Evolutionary conservation across 106 monocot species (phyloP).

Genomic region (Allium sativum): DNA sequence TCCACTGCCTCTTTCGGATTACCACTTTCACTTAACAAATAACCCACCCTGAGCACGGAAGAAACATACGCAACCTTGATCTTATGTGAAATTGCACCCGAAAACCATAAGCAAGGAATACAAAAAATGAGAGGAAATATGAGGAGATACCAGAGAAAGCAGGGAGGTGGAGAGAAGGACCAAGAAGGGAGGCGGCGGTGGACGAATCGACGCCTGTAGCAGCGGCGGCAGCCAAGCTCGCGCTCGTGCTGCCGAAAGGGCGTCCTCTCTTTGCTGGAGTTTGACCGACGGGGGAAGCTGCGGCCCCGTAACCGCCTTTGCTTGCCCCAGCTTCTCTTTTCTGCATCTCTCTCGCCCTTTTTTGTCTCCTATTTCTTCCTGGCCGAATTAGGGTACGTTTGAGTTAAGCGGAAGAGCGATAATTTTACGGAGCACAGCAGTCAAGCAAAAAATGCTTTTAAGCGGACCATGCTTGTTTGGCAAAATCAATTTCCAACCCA

Average conservation of each 20-base stretch:
- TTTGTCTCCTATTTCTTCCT: not conserved
- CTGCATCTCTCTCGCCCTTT: conserved; percentile 39
- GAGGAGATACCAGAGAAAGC: conserved; percentile 54
- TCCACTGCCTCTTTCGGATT: too few species aligned
- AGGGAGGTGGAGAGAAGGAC: conserved; percentile 80
- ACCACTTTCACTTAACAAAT: too few species aligned
- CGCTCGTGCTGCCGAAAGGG: conserved; percentile 67
- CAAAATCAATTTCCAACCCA: too few species aligned
- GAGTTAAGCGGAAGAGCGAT: too few species aligned
- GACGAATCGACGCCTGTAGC: conserved; percentile 29
- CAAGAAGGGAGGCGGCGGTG: conserved; percentile 49
- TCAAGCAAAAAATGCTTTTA: too few species aligned
- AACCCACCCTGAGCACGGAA: too few species aligned
- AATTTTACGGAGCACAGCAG: too few species aligned
- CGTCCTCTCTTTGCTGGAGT: conserved; percentile 88
- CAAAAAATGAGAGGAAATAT: not conserved
- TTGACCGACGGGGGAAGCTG: conserved; percentile 6
- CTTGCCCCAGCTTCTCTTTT: conserved; percentile 42
- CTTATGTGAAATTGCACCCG: too few species aligned
- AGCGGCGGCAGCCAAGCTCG: conserved; percentile 15
- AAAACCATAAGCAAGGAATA: too few species aligned
- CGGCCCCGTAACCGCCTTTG: conserved; percentile 11
- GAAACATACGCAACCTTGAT: too few species aligned
- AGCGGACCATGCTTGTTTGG: too few species aligned
- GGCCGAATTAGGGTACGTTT: too few species aligned